Evolutionary conservation across 768 basidiomycete genomes (phyloP).

Genomic region (Pilatotrama ljubarskyi): DNA sequence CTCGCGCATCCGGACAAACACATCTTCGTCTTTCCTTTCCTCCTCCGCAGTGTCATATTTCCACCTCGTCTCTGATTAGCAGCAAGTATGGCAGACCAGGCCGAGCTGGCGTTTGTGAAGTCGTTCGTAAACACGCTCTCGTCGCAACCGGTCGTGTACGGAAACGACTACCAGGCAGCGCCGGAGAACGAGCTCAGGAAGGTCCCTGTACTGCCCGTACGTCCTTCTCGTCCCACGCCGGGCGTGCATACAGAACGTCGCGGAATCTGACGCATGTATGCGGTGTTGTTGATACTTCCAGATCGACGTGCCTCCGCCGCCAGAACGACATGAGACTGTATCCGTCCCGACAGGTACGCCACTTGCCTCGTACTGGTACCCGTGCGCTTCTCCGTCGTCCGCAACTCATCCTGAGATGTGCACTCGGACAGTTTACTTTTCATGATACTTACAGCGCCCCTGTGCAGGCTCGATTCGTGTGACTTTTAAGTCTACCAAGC

Average conservation of each 20-base stretch:
- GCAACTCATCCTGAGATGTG: too few relatives aligned
- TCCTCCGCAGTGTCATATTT: neutral
- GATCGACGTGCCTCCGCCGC: conserved; percentile 63
- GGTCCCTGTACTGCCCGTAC: conserved; percentile 68
- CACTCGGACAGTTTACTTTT: neutral
- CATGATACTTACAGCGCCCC: neutral
- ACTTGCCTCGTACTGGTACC: neutral
- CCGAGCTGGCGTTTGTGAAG: conserved; percentile 62
- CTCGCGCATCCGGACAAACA: neutral
- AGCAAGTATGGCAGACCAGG: conserved; percentile 52
- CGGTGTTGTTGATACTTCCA: conserved; percentile 28
- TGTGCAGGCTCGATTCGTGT: conserved; percentile 54
- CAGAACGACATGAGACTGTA: conserved; percentile 45
- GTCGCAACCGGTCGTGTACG: conserved; percentile 65
- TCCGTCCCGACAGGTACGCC: conserved; percentile 35
- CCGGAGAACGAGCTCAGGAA: conserved; percentile 63
- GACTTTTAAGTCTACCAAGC: conserved; percentile 91
- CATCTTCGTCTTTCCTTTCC: neutral
- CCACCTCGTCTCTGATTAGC: neutral
- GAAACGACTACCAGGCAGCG: conserved; percentile 77
- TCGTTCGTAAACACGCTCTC: conserved; percentile 64
- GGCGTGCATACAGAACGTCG: conserved; percentile 9
- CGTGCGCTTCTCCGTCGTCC: too few relatives aligned
- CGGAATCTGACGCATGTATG: neutral
- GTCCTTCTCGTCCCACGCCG: conserved; percentile 22